Percentiles rank a stretch among this genome's conserved stretches.
Conservation (phyloP, 768 basidiomycete species). For the Boletus patriciae region DNA sequence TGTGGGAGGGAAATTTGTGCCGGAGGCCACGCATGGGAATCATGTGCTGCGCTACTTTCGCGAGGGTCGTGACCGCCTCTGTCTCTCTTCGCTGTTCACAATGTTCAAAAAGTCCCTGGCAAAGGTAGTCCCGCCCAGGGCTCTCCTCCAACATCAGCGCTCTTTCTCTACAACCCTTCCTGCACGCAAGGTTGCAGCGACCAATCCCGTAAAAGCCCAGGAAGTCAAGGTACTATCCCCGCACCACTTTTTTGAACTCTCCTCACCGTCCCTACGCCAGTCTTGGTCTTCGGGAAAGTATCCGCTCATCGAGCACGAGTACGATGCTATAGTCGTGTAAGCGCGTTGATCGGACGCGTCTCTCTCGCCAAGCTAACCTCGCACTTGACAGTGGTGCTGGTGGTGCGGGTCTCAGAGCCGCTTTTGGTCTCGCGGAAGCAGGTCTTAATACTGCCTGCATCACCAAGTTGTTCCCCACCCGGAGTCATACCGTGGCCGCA, state of each 20-base stretch:
- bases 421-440: conserved; percentile 97
- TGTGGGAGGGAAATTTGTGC: conserved; percentile 1
- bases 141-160: conserved; percentile 50
- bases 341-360: conserved; percentile 35
- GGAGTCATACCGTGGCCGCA: conserved; percentile 98
- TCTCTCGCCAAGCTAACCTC: conserved; percentile 10
- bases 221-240: conserved; percentile 64
- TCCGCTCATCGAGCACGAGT: conserved; percentile 97
- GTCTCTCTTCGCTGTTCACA: conserved; percentile 19
- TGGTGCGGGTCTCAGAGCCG: conserved; percentile 96
- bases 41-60: conserved; percentile 12
- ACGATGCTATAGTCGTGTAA: conserved; percentile 97
- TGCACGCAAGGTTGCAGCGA: conserved; percentile 60
- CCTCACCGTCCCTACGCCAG: conserved; percentile 35
- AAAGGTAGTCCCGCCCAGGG: conserved; percentile 33
- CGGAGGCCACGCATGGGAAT: conserved; percentile 24
- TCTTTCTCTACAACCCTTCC: conserved; percentile 67
- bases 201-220: conserved; percentile 76
- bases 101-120: conserved; percentile 71
- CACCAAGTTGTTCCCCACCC: conserved; percentile 97
- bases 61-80: conserved; percentile 14
- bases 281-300: conserved; percentile 87
- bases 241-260: conserved; percentile 3
- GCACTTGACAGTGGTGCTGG: conserved; percentile 78
- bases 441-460: conserved; percentile 99